Base-by-base conservation (phyloP, 2,329 filamentous ascomycete species). In the Raffaelea arxii region DNA sequence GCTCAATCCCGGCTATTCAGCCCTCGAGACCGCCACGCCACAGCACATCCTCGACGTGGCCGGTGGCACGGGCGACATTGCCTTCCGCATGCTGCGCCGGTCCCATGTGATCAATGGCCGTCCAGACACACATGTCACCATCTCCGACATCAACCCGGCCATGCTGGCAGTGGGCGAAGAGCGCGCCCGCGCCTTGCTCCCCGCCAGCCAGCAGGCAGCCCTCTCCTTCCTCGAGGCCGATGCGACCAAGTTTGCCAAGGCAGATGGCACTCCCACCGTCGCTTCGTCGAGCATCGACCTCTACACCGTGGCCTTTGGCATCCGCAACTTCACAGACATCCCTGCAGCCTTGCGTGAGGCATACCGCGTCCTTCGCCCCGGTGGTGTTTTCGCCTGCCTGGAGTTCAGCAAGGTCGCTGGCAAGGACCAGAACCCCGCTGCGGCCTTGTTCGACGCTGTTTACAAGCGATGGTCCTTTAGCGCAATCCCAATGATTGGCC, bases 381-480 rank as follows among this genome's bases (percentile, higher is more conserved):
- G 92, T 38, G 92, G 92, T 51, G 83, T 98, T 1, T 98, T 98
- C 61, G 91, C 92, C 4, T 97, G 92, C 59, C 76, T 98, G 50
- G 92, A 98, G 68, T 98, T 98, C 67, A 87, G 82, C 61, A 90
- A 91, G 63, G 75, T 73, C 11, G 85, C 94, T 4, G 44, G 41
- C 3, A 46, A 44, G 1, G 43, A 49, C 41, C 46, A 16, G 3
- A 53, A 51, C 18, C 49, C 78, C 79, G 77, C 72, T 7, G 53
- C 84, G 84, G 60, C 75, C 81, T 53, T 94, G 1, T 80, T 98
- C 59, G 85, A 97, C 65, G 79, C 81, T 18, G 65, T 91, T 2
- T 98, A 98, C 68, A 94, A 95, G 74, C 77, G 85, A 49, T 98
- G 94, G 90, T 95, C 87, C 51, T 98, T 98, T 64, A 77, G 81